Conservation (phyloP, 306 rosid genomes). For the Oemleria cerasiformis region DNA sequence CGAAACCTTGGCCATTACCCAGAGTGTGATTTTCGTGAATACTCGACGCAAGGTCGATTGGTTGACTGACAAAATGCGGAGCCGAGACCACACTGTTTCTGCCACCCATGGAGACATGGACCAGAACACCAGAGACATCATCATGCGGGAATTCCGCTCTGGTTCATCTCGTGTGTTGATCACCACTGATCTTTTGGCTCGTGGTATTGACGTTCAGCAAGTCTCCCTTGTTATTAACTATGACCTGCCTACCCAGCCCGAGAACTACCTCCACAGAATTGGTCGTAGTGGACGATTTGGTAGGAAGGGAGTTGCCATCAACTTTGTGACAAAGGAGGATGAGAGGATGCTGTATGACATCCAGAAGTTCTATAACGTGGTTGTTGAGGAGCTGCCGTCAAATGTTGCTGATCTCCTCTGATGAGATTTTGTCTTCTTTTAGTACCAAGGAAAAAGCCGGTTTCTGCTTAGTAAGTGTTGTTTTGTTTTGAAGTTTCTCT, state of each 20-base stretch:
- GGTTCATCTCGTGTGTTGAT: conserved; percentile 79
- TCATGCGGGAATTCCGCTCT: conserved; percentile 84
- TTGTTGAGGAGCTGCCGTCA: conserved; percentile 74
- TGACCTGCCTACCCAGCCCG: conserved; percentile 87
- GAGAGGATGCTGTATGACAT: conserved; percentile 68
- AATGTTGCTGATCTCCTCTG: conserved; percentile 80
- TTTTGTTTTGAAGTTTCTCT: conserved; percentile 21
- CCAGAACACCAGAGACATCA: conserved; percentile 80
- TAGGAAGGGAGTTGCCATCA: conserved; percentile 84
- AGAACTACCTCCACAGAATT: conserved; percentile 81
- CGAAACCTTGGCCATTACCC: conserved; percentile 76
- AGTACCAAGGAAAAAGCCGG: conserved; percentile 15
- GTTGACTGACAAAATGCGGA: conserved; percentile 83
- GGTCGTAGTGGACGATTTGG: conserved; percentile 90
- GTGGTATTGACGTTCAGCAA: conserved; percentile 85
- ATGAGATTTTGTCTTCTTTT: conserved; percentile 42
- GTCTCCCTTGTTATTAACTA: conserved; percentile 75
- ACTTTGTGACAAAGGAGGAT: conserved; percentile 62
- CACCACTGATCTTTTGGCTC: conserved; percentile 78
- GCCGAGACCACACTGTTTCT: conserved; percentile 81
- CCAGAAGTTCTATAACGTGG: conserved; percentile 74
- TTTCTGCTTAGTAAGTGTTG: conserved; percentile 31
- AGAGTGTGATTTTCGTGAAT: conserved; percentile 78
- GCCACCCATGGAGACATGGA: conserved; percentile 94
- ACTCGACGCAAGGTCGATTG: conserved; percentile 89